Evolutionary conservation across 2,329 filamentous ascomycete genomes (phyloP), one percentile per base, ranked within the genome.

Genomic region (Alternaria infectoria): DNA sequence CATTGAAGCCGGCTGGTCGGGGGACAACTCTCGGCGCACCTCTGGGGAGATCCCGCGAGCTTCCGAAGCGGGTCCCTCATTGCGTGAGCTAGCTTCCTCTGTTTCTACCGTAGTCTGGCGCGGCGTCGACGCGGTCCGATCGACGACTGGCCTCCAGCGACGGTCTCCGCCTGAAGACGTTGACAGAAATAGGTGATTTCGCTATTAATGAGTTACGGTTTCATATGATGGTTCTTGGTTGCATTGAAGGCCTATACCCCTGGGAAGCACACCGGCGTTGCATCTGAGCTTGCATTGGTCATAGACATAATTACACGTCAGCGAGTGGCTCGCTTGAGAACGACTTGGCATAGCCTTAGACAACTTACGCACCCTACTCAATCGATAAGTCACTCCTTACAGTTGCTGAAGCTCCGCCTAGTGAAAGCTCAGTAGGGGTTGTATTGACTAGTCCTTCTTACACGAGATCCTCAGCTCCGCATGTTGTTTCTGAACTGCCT

Each of bases 11-110:
- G 75, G 75, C 32, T 78, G 75, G 56, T 74, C 75, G n/a, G 73
- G 77, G 30, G 77, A 77, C 4, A 83, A 85, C 60, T 68, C 82
- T 11, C 83, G 85, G 60, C 78, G 80, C 26, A 47, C 59, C 43
- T 62, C 61, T 12, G 59, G 60, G 54, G 69, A 69, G 11, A 70
- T 65, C 12, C 59, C 67, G 40, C 61, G 66, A 17, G 36, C n/a
- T 7, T 17, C 56, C 13, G 69, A 72, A 54, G 36, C 72, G 1
- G 71, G 71, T 26, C 74, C 57, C 15, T 79, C 76, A 9, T 56
- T 76, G 13, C 69, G 75, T 12, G 73, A 77, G 6, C 59, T 78
- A 36, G 74, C 74, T 43, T 77, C 75, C 2, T 75, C 75, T 19
- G 76, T 78, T 12, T 72, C 70, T 2, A 79, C 76, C 1, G 73